A percentile compares a stretch with the other conserved stretches of the same genome.
phyloP scores from a whole-genome alignment of 1,284 basidiomycete species.

The Termitomyces sp. region DNA sequence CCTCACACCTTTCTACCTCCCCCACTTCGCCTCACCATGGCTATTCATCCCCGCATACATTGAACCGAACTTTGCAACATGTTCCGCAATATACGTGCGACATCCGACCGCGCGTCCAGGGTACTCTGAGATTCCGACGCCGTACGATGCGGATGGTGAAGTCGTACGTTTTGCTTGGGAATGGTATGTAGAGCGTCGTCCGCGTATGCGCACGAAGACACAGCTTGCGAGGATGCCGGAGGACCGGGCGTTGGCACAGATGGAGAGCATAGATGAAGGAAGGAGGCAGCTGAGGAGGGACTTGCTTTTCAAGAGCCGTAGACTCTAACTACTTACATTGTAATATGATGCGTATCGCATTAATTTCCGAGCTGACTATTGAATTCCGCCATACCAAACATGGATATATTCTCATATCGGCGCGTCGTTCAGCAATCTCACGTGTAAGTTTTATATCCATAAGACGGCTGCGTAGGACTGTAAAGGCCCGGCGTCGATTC shows the following conservation, averaged over 20 bases:
- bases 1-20: slow-evolving; percentile 81
- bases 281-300: slow-evolving; percentile 16
- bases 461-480: slow-evolving; percentile 78
- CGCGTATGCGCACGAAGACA: slow-evolving; percentile 65
- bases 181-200: slow-evolving; percentile 77
- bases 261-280: slow-evolving; percentile 24
- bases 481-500: slow-evolving; percentile 87
- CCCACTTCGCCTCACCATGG: slow-evolving; percentile 84
- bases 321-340: not conserved
- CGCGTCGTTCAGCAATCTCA: slow-evolving; percentile 69
- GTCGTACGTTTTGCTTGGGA: slow-evolving; percentile 87
- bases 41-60: slow-evolving; percentile 96
- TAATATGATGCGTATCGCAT: too few species aligned
- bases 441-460: slow-evolving; percentile 73
- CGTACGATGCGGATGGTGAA: slow-evolving; percentile 90
- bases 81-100: slow-evolving; percentile 90
- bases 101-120: slow-evolving; percentile 92
- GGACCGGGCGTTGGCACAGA: slow-evolving; percentile 39
- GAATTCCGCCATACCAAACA: too few species aligned
- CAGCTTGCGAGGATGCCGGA: slow-evolving; percentile 69
- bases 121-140: slow-evolving; percentile 90
- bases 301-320: slow-evolving; percentile 1
- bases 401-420: too few species aligned
- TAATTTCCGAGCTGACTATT: too few species aligned
- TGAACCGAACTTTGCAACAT: slow-evolving; percentile 86